A percentile compares a stretch with the other conserved stretches of the same genome.
Conservation (phyloP, 1,284 basidiomycete species). For the Wallemia mellicola region DNA sequence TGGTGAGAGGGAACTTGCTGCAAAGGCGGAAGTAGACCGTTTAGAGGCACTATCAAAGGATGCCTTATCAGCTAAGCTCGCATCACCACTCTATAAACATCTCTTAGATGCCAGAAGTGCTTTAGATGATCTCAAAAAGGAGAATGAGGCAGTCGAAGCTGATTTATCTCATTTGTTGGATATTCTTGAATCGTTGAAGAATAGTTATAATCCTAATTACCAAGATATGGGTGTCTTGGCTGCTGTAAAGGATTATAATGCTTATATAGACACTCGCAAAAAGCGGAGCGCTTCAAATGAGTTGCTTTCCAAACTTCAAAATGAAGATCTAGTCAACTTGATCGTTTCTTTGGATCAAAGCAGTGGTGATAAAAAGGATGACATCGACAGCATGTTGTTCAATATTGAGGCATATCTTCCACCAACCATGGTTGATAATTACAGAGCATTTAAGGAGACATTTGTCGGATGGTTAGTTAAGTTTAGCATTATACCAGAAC, state of each 20-base stretch:
- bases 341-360: constrained; percentile 18
- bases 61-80: constrained; percentile 26
- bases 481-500: constrained; percentile 27
- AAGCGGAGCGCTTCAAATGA: constrained; percentile 17
- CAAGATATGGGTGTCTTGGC: constrained; percentile 97
- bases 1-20: no score
- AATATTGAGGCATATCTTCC: constrained; percentile 61
- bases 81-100: constrained; percentile 52
- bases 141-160: constrained; percentile 37
- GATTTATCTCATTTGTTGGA: constrained; percentile 48
- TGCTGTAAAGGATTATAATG: constrained; percentile 27
- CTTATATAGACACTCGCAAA: constrained; percentile 16
- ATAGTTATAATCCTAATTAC: constrained; percentile 89
- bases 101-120: constrained; percentile 42
- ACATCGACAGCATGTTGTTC: constrained; percentile 28
- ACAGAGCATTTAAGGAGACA: constrained; percentile 34
- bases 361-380: background rate
- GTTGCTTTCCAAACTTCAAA: constrained; percentile 34
- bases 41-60: constrained; percentile 10
- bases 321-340: constrained; percentile 38
- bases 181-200: constrained; percentile 51
- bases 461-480: constrained; percentile 33
- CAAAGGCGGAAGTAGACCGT: constrained; percentile 8
- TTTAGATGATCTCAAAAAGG: constrained; percentile 39
- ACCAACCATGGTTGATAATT: constrained; percentile 42